Evolutionary conservation across 1,284 basidiomycete species (phyloP), one percentile per base, ranked within the genome.

Genomic region (Fomitopsis schrenkii): DNA sequence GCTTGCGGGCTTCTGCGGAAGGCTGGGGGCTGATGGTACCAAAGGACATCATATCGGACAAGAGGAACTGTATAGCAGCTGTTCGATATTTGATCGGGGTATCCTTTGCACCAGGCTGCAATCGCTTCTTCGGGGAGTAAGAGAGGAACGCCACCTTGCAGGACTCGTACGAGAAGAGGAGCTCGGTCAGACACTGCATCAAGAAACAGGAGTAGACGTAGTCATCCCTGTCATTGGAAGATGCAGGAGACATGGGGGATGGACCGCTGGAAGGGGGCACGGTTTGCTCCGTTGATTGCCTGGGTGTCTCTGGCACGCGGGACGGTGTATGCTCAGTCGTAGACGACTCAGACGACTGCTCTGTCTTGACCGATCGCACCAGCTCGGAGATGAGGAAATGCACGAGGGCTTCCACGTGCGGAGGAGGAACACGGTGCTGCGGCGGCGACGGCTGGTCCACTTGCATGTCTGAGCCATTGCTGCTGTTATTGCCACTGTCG

Each of bases 111-210:
- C 84, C 83, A 0, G 85, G 84, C 58, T 84, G 82, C 6, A 76
- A 70, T 35, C 84, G 83, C 68, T 87, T 91, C 77, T 88, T 91
- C 12, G 86, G 81, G 1, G 85, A 87, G 70, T 87, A 94, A 0
- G 91, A 89, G 63, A 97, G 75, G 76, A 98, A 95, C 3, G 91
- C 88, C 28, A 87, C 74, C 76, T 98, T 99, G 84, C 95, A 97
- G 1, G 87, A 76, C 66, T 94, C 88, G 73, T 99, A 99, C 17
- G 95, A 98, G 62, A 97, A 95, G 1, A 97, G 77, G 2, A 98
- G 80, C 77, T 99, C 97, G 1, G 94, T 94, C 55, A 98, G 79
- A 65, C 90, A 90, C 70, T 97, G 93, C 87, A 98, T 92, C 63
- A 98, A 76, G 79, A 98, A 94, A 68, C 90, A 92, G 14, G 86